Evolutionary conservation across 768 basidiomycete genomes (phyloP).

Genomic region (Termitomyces sp.): DNA sequence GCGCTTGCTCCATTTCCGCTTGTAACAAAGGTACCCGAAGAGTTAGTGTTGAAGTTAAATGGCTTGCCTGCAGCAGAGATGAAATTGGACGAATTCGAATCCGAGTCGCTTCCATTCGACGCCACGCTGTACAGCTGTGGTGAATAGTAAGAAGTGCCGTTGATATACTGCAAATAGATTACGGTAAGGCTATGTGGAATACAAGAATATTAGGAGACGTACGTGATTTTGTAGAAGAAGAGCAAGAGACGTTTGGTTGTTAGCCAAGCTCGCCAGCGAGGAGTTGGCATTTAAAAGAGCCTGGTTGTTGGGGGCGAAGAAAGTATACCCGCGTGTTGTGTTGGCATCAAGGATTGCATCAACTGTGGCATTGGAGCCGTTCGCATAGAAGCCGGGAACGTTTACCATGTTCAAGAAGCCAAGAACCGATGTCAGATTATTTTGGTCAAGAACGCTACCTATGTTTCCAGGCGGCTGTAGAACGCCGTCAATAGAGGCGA

Average conservation of each 20-base stretch:
- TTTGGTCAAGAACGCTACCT: slow-evolving; percentile 31
- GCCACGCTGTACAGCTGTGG: slow-evolving; percentile 28
- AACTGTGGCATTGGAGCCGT: slow-evolving; percentile 31
- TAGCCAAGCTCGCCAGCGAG: slow-evolving; percentile 24
- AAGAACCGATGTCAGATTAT: slow-evolving; percentile 38
- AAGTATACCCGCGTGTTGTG: slow-evolving; percentile 47
- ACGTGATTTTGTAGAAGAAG: slow-evolving; percentile 59
- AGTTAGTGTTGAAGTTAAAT: slow-evolving; percentile 47
- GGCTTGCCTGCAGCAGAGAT: slow-evolving; percentile 56
- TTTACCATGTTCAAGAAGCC: slow-evolving; percentile 21
- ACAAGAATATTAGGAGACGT: slow-evolving; percentile 14
- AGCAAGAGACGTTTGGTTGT: slow-evolving; percentile 42
- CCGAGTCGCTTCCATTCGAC: background rate
- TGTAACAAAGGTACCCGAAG: slow-evolving; percentile 52
- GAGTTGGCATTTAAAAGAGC: slow-evolving; percentile 38
- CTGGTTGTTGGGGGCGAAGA: slow-evolving; percentile 59
- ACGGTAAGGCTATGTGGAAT: background rate
- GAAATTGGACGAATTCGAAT: slow-evolving; percentile 2
- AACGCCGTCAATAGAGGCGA: slow-evolving; percentile 47
- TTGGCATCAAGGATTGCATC: slow-evolving; percentile 27
- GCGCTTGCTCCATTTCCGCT: slow-evolving; percentile 33
- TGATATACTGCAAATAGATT: slow-evolving; percentile 44
- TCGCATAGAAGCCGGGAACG: slow-evolving; percentile 14
- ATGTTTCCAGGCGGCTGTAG: slow-evolving; percentile 49
- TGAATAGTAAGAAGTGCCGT: slow-evolving; percentile 65